Base-by-base conservation (phyloP, 2,329 filamentous ascomycete genomes). In the Biscogniauxia mediterranea region DNA sequence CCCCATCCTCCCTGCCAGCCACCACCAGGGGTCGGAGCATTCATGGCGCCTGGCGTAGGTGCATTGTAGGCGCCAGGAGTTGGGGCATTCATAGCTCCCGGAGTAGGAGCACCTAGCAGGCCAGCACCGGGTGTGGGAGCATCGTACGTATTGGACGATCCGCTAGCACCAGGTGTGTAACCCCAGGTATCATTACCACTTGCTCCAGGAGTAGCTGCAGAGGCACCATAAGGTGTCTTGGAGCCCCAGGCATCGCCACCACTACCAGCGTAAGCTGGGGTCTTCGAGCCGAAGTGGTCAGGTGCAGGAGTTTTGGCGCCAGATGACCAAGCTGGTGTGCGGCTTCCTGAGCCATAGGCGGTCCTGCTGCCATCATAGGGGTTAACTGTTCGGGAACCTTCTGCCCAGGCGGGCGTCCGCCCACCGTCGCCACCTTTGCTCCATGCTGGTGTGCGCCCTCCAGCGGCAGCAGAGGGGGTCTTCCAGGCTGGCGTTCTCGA, bases 401-500 rank as follows among this genome's bases (percentile, higher is more conserved):
- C 86, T 20, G 82, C 82, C 88, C 89, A 92, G 2, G 87, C 88
- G 0, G 89, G 89, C 0, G 89, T 92, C 57, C 89, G 84, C 6
- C 83, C 83, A 38, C 85, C 85, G 15, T 80, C 77, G 52, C 83
- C 81, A 52, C 78, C 77, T 32, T 75, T 80, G 66, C 82, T 85
- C 83, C 86, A 90, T 6, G 86, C 86, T 0, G 88, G 88, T 7
- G 87, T 89, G 49, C 83, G 81, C 23, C 83, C 83, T 53, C 85
- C 83, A 67, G 76, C 79, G 53, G 76, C 78, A 19, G 82, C 80
- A 20, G 86, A 87, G 80, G 81, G 83, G 51, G 84, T 81, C 55
- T 88, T 89, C 90, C 90, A 93, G 13, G 89, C 89, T 26, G 90
- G 90, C n/a, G 90, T 92, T 59, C 90, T 83, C 28, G 90, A 89